phyloP scores from a whole-genome alignment of 2,329 filamentous ascomycete species.

The Incumbomyces lentus region DNA sequence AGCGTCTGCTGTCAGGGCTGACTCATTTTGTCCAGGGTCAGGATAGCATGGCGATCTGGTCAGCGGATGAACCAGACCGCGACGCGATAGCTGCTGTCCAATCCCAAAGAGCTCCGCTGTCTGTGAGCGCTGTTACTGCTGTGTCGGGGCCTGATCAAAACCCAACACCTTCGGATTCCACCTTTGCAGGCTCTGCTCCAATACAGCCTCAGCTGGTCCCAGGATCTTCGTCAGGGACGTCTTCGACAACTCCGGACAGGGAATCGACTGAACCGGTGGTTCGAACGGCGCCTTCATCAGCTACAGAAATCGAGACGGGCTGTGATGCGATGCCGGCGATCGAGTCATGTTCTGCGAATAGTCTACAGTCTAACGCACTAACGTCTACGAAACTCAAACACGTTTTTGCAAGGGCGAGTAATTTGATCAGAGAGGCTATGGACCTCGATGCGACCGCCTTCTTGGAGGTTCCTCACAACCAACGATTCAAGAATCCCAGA shows the following conservation, averaged over 20 bases:
- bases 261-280: neutral
- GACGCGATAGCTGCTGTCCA: neutral
- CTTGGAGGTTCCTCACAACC: slow-evolving; percentile 12
- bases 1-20: slow-evolving; percentile 45
- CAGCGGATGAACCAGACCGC: neutral
- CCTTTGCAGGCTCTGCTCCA: neutral
- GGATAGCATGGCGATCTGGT: slow-evolving; percentile 1
- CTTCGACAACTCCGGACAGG: neutral
- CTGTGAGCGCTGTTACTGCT: too few relatives aligned
- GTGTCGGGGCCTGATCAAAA: neutral
- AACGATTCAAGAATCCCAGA: slow-evolving; percentile 3
- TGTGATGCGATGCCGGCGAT: neutral
- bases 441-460: slow-evolving; percentile 30
- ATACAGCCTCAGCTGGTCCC: neutral
- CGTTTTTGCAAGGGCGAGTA: slow-evolving; percentile 35
- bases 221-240: neutral
- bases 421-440: slow-evolving; percentile 33
- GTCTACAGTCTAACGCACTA: neutral
- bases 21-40: slow-evolving; percentile 41
- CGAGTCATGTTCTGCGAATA: too few relatives aligned
- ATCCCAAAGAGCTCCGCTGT: neutral
- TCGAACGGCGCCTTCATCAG: neutral
- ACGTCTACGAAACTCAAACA: neutral
- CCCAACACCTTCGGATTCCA: neutral
- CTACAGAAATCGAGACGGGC: neutral